Percentiles rank a stretch among this genome's conserved stretches.
phyloP scores from a whole-genome alignment of 441 rosid genomes.

The Sinapis alba region DNA sequence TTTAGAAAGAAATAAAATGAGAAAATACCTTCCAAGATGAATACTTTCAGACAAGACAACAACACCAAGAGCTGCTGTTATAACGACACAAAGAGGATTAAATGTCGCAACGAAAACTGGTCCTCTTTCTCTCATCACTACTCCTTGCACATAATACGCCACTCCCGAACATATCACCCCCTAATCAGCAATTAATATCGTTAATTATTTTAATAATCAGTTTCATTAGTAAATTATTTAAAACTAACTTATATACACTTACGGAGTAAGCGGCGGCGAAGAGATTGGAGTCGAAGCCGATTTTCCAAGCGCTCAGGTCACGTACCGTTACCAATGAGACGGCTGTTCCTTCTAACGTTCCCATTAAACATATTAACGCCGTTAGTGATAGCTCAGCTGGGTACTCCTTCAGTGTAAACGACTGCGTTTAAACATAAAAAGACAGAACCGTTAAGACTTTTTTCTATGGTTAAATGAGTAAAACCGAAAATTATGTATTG shows the following conservation, averaged over 20 bases:
- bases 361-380: conserved; percentile 73
- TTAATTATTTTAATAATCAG: neutral
- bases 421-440: conserved; percentile 44
- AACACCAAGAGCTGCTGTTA: conserved; percentile 70
- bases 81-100: conserved; percentile 84
- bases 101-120: conserved; percentile 88
- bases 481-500: conserved; percentile 24
- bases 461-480: conserved; percentile 6
- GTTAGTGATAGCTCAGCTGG: conserved; percentile 95
- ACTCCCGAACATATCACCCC: conserved; percentile 92
- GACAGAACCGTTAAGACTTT: neutral
- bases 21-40: conserved; percentile 79
- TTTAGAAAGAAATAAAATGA: neutral
- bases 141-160: conserved; percentile 83
- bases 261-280: conserved; percentile 88
- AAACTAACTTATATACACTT: conserved; percentile 21
- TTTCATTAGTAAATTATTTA: neutral
- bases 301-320: conserved; percentile 72
- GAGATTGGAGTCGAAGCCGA: conserved; percentile 79
- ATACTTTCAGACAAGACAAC: conserved; percentile 66
- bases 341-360: conserved; percentile 64
- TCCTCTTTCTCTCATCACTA: conserved; percentile 71
- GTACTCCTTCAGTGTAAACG: conserved; percentile 75
- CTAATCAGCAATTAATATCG: conserved; percentile 39
- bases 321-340: conserved; percentile 73